These are phyloP conservation scores for Cordyceps cicadae DNA, from an alignment of 2,329 filamentous ascomycete species.

Conservation along the genomic window DNA sequence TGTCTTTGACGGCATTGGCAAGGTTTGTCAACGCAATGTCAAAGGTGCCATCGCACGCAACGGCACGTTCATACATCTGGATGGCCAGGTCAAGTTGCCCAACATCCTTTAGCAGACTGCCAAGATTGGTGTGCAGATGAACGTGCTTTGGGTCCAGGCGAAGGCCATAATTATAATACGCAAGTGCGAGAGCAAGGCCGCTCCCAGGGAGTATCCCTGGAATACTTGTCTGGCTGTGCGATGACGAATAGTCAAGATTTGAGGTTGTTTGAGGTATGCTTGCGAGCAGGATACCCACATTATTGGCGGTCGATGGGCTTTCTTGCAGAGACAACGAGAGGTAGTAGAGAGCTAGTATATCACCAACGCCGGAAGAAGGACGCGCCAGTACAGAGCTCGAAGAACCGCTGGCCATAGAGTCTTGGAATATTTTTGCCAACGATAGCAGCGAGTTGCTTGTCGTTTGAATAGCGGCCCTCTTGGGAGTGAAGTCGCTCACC, in stretches of 20 bases:
- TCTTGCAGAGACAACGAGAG: slow-evolving; percentile 88
- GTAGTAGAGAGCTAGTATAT: slow-evolving; percentile 93
- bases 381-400: slow-evolving; percentile 45
- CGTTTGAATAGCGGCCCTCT: slow-evolving; percentile 76
- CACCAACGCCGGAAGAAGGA: slow-evolving; percentile 69
- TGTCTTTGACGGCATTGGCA: slow-evolving; percentile 95
- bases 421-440: slow-evolving; percentile 94
- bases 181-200: slow-evolving; percentile 76
- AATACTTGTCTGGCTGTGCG: slow-evolving; percentile 36
- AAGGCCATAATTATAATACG: slow-evolving; percentile 93
- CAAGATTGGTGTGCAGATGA: slow-evolving; percentile 92
- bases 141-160: slow-evolving; percentile 81
- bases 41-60: slow-evolving; percentile 85
- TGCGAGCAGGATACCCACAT: slow-evolving; percentile 93
- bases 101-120: slow-evolving; percentile 91
- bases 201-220: slow-evolving; percentile 79
- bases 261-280: slow-evolving; percentile 66
- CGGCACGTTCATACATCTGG: slow-evolving; percentile 93
- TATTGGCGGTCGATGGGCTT: slow-evolving; percentile 95
- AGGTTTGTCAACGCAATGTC: slow-evolving; percentile 95
- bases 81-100: slow-evolving; percentile 88
- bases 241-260: slow-evolving; percentile 19
- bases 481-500: slow-evolving; percentile 61
- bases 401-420: slow-evolving; percentile 74
- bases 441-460: slow-evolving; percentile 94